phyloP scores from a whole-genome alignment of 345 rosid genomes.

The Kandelia obovata region DNA sequence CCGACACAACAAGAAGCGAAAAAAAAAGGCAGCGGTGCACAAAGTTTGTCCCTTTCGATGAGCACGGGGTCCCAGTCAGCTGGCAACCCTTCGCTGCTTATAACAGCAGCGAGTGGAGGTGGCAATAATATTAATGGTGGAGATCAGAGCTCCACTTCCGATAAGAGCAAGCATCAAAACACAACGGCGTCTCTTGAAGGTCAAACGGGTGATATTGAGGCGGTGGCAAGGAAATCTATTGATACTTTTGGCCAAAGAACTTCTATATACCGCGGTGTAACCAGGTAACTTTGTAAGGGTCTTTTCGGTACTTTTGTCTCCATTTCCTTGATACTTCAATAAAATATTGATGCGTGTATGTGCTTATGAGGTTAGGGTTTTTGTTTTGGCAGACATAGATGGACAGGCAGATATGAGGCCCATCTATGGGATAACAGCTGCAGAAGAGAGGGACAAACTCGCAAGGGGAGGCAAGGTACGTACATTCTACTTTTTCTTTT shows the following conservation, averaged over 20 bases:
- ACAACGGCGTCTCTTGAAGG: constrained; percentile 9
- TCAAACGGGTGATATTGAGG: constrained; percentile 19
- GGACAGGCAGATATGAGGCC: constrained; percentile 88
- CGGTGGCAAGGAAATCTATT: constrained; percentile 26
- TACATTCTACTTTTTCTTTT: not conserved
- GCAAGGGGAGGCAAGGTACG: constrained; percentile 77
- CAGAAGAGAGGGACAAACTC: constrained; percentile 86
- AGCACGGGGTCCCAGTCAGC: constrained; percentile 19
- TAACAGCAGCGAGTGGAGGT: constrained; percentile 12
- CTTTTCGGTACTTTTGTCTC: too few species aligned
- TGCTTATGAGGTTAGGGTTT: constrained; percentile 13
- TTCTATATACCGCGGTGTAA: constrained; percentile 34
- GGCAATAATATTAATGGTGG: constrained; percentile 7
- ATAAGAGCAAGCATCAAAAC: constrained; percentile 14
- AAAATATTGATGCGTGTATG: too few species aligned
- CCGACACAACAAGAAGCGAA: constrained; percentile 27
- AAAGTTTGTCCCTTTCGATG: constrained; percentile 54
- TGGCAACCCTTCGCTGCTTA: constrained; percentile 12
- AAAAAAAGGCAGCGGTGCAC: constrained; percentile 31
- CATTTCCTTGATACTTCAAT: too few species aligned
- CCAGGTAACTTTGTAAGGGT: constrained; percentile 9
- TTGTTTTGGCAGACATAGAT: constrained; percentile 52
- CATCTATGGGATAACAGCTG: constrained; percentile 86
- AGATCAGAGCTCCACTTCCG: constrained; percentile 21
- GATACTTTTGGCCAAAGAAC: constrained; percentile 35